Conservation (phyloP, 2,329 filamentous ascomycete species). For the Fusarium incarnatum region DNA sequence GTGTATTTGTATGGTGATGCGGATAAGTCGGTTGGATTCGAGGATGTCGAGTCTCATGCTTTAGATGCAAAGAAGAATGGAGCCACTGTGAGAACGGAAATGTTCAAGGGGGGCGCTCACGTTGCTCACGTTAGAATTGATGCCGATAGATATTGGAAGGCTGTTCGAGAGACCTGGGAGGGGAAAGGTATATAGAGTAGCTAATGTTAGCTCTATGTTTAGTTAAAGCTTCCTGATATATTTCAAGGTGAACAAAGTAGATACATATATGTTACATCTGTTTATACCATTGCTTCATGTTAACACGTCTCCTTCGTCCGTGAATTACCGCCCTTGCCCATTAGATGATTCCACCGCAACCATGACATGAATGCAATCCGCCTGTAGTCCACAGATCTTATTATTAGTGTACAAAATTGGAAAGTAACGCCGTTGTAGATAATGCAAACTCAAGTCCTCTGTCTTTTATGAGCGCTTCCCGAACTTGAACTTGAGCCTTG, state of each 20-base stretch:
- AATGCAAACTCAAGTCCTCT: conserved; percentile 44
- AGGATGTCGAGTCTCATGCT: conserved; percentile 62
- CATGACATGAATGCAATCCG: neutral
- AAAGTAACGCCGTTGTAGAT: neutral
- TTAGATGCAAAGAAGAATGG: conserved; percentile 54
- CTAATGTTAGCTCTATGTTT: neutral
- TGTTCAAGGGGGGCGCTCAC: conserved; percentile 61
- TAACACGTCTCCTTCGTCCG: neutral
- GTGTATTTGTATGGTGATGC: conserved; percentile 64
- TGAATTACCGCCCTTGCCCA: neutral
- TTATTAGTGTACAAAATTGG: neutral
- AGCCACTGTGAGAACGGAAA: conserved; percentile 57
- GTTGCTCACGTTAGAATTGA: conserved; percentile 63
- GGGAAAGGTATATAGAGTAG: conserved; percentile 22
- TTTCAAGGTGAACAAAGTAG: neutral
- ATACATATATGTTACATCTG: neutral
- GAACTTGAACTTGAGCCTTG: conserved; percentile 4
- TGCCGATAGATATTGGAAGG: conserved; percentile 62
- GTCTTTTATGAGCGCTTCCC: conserved; percentile 46
- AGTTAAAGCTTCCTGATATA: neutral
- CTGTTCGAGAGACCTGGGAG: conserved; percentile 61
- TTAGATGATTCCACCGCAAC: neutral
- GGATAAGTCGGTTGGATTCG: conserved; percentile 60
- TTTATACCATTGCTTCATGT: neutral
- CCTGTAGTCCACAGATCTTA: neutral